phyloP scores from a whole-genome alignment of 2,329 filamentous ascomycete species.

The Hortaea werneckii region DNA sequence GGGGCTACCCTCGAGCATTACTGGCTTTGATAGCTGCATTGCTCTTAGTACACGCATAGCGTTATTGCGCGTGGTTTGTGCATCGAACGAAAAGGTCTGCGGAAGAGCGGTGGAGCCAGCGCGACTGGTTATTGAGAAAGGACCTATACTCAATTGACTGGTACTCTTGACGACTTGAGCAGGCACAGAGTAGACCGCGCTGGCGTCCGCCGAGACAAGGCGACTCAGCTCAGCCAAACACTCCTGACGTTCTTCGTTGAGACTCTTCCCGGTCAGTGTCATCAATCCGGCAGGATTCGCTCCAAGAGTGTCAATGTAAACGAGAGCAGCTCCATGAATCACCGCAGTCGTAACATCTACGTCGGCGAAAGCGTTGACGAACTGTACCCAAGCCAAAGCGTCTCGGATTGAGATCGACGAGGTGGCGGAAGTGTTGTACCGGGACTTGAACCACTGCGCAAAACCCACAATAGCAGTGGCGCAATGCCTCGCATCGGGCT shows the following conservation, averaged over 20 bases:
- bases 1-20: conserved; percentile 91
- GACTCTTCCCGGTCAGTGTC: conserved; percentile 57
- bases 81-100: conserved; percentile 66
- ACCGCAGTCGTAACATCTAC: conserved; percentile 27
- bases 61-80: conserved; percentile 82
- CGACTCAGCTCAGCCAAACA: conserved; percentile 65
- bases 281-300: conserved; percentile 88
- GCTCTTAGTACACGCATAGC: conserved; percentile 85
- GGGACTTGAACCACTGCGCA: conserved; percentile 81
- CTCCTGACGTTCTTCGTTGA: conserved; percentile 58
- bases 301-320: conserved; percentile 90
- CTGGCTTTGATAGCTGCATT: conserved; percentile 78
- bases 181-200: conserved; percentile 52
- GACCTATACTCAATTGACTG: conserved; percentile 55
- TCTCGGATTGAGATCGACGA: conserved; percentile 84
- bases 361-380: conserved; percentile 53
- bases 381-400: conserved; percentile 84
- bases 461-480: conserved; percentile 70
- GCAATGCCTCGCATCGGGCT: conserved; percentile 43
- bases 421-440: conserved; percentile 63
- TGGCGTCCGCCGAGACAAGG: conserved; percentile 55
- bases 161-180: conserved; percentile 49
- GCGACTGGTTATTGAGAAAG: conserved; percentile 53
- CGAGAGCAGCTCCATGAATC: conserved; percentile 84
- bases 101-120: conserved; percentile 23